These are phyloP conservation scores for Cunninghamia lanceolata DNA, from an alignment of 75 land plant species.

Conservation along the genomic window DNA sequence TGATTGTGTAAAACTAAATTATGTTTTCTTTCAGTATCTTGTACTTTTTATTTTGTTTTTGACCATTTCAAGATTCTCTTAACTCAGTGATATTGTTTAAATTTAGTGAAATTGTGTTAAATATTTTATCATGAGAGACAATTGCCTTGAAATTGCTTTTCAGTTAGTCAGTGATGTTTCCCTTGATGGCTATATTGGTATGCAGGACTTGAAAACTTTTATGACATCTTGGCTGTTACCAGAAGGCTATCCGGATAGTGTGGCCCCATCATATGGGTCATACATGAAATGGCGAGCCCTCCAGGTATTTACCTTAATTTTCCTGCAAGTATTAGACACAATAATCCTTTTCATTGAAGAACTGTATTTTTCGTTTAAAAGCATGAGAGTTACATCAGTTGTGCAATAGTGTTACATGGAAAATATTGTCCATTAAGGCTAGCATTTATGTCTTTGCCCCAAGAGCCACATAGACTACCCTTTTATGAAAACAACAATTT, in stretches of 20 bases:
- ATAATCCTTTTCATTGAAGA: not conserved
- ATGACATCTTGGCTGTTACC: slow-evolving; percentile 43
- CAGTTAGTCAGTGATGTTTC: not conserved
- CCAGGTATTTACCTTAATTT: slow-evolving; percentile 22
- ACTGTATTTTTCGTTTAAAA: not conserved
- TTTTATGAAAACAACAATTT: not conserved
- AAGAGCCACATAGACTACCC: no score
- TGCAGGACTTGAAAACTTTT: slow-evolving; percentile 32
- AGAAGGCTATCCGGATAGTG: slow-evolving; percentile 55
- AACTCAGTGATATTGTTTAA: not conserved
- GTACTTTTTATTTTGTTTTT: not conserved
- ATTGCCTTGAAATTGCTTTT: not conserved
- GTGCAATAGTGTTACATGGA: not conserved
- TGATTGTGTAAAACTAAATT: not conserved
- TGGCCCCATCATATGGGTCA: slow-evolving; percentile 42
- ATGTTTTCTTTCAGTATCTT: not conserved
- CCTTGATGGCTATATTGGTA: not conserved
- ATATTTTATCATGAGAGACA: not conserved
- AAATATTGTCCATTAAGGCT: not conserved
- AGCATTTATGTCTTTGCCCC: no score
- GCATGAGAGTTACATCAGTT: not conserved
- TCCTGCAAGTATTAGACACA: not conserved
- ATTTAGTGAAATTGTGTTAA: not conserved
- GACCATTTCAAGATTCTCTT: not conserved
- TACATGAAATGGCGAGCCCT: slow-evolving; percentile 57